A percentile compares a stretch with the other conserved stretches of the same genome.
Conservation (phyloP, 805 yeast genomes). For the Candida anglica region DNA sequence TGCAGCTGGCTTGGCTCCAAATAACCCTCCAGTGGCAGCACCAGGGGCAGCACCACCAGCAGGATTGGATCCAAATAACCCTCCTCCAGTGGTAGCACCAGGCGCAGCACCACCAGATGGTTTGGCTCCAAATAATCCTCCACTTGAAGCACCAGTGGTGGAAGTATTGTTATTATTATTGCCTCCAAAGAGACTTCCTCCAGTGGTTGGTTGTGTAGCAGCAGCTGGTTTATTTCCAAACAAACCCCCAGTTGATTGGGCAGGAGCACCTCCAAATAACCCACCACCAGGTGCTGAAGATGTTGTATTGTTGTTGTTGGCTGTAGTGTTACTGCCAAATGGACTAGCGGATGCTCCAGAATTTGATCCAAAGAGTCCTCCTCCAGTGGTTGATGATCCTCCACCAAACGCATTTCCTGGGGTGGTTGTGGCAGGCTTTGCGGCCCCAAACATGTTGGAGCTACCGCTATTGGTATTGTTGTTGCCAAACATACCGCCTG, state of each 20-base stretch:
- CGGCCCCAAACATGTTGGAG: constrained; percentile 1
- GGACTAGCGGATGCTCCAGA: too few species aligned
- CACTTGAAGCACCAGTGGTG: constrained; percentile 2
- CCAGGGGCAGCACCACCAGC: too few species aligned
- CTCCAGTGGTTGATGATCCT: constrained; percentile 6
- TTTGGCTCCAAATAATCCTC: constrained; percentile 3
- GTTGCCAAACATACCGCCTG: too few species aligned
- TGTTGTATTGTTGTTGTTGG: constrained; percentile 5
- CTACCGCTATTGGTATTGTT: too few species aligned
- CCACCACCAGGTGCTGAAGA: constrained; percentile 16
- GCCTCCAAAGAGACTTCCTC: constrained; percentile 13
- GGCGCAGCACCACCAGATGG: constrained; percentile 1
- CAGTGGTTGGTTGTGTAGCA: constrained; percentile 2
- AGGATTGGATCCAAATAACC: constrained; percentile 1
- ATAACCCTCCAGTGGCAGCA: not conserved
- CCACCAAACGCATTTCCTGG: constrained; percentile 5
- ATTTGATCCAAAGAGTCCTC: constrained; percentile 15
- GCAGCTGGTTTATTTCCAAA: too few species aligned
- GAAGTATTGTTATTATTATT: constrained; percentile 6
- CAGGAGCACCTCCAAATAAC: constrained; percentile 17
- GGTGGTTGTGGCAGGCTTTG: constrained; percentile 3
- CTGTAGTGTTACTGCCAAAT: constrained; percentile 7
- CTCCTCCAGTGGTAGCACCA: constrained; percentile 3
- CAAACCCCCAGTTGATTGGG: too few species aligned
- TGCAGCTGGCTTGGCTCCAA: not conserved